Conservation (phyloP, 306 rosid species). For the Medicago arabica region DNA sequence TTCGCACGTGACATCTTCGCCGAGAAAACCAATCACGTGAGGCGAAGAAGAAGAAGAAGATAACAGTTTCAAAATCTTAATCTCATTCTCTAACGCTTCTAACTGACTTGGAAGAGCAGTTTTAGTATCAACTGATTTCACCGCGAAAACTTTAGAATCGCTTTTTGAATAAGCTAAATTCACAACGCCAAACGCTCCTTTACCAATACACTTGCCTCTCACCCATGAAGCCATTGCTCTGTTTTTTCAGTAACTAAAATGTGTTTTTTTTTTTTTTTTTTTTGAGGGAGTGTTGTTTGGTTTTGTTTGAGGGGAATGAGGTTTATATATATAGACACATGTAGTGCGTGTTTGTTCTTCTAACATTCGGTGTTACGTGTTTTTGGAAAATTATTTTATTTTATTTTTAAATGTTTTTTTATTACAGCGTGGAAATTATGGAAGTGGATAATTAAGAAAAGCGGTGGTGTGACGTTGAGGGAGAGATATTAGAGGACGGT, state of each 20-base stretch:
- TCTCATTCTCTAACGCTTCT: conserved; percentile 76
- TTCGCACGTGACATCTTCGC: conserved; percentile 71
- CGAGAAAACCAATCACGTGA: conserved; percentile 59
- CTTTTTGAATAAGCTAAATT: conserved; percentile 54
- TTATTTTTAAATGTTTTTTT: neutral
- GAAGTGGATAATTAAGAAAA: conserved; percentile 55
- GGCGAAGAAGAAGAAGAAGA: conserved; percentile 51
- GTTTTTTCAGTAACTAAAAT: no score
- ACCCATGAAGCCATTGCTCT: conserved; percentile 61
- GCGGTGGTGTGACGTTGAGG: conserved; percentile 57
- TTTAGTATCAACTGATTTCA: conserved; percentile 68
- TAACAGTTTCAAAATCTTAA: conserved; percentile 53
- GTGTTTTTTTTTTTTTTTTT: no score
- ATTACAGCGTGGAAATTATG: conserved; percentile 56
- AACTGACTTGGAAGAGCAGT: conserved; percentile 45
- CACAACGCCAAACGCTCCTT: conserved; percentile 78
- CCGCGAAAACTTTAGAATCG: conserved; percentile 70
- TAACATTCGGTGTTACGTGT: conserved; percentile 40
- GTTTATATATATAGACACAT: conserved; percentile 44
- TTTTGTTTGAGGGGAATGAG: conserved; percentile 26
- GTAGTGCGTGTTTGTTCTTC: conserved; percentile 33
- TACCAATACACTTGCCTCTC: conserved; percentile 72
- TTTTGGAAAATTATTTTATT: neutral
- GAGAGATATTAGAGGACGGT: conserved; percentile 39
- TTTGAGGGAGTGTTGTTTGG: neutral